Conservation (phyloP, 345 rosid genomes). For the Eucalyptus pauciflora region DNA sequence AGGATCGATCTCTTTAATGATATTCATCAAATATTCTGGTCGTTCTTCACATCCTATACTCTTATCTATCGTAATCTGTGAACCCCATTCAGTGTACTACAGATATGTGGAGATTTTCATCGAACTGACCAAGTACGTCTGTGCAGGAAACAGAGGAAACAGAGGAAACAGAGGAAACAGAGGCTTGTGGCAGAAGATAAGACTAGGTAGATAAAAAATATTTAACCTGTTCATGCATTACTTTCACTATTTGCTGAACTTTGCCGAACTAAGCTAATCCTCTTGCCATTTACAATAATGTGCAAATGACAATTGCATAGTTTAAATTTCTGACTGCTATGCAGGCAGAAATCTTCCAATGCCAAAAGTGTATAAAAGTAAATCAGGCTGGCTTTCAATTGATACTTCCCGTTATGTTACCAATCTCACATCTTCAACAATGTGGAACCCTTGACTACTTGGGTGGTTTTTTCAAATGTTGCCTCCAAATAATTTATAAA, state of each 20-base stretch:
- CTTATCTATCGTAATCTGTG: not conserved
- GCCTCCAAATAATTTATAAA: not conserved
- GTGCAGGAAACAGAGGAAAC: not conserved
- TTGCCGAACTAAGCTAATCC: not conserved
- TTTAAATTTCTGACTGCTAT: not conserved
- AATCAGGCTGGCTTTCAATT: not conserved
- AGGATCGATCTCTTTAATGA: not conserved
- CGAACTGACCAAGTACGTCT: not conserved
- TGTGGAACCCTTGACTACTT: not conserved
- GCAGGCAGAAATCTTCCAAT: not conserved
- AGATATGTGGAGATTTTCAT: not conserved
- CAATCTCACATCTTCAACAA: not conserved
- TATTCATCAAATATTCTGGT: not conserved
- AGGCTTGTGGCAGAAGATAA: not conserved
- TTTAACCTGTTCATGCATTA: not conserved
- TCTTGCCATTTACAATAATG: not conserved
- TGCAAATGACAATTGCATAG: not conserved
- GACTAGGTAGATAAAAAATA: not conserved
- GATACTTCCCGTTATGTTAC: not conserved
- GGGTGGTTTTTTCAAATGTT: not conserved
- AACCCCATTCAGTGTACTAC: not conserved
- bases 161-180: not conserved
- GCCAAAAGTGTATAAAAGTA: not conserved
- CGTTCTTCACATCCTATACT: not conserved
- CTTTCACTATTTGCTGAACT: not conserved